Conservation (phyloP, 2,329 filamentous ascomycete species). For the Seiridium cupressi region DNA sequence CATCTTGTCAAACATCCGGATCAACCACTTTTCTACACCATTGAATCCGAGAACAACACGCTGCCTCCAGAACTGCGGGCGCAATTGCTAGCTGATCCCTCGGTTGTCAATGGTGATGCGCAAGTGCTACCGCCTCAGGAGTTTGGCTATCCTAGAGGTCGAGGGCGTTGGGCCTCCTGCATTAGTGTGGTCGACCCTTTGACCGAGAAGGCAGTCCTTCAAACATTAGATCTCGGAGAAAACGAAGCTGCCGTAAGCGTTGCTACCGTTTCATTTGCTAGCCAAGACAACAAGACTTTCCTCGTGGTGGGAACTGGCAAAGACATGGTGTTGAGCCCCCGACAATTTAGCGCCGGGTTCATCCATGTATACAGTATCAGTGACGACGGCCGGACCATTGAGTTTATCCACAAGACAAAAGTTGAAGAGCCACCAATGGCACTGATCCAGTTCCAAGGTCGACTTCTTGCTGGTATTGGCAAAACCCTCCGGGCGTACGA, state of each 20-base stretch:
- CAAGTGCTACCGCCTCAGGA: conserved; percentile 71
- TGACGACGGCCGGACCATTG: conserved; percentile 81
- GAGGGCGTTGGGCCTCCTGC: conserved; percentile 91
- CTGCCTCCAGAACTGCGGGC: conserved; percentile 75
- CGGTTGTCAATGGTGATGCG: conserved; percentile 70
- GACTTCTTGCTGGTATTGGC: conserved; percentile 81
- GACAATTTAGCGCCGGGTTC: conserved; percentile 74
- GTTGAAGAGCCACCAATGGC: conserved; percentile 86
- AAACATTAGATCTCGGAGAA: conserved; percentile 77
- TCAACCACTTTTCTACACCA: conserved; percentile 86
- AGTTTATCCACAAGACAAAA: conserved; percentile 96
- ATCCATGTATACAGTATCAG: conserved; percentile 91
- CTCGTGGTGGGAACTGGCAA: conserved; percentile 94
- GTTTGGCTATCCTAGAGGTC: conserved; percentile 84
- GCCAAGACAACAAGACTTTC: conserved; percentile 85
- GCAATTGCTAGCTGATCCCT: conserved; percentile 72
- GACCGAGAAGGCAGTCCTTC: conserved; percentile 68
- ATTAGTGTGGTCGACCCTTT: conserved; percentile 89
- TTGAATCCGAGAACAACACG: conserved; percentile 91
- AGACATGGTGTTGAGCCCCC: conserved; percentile 77
- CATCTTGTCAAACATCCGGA: conserved; percentile 86
- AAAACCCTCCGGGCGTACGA: conserved; percentile 85
- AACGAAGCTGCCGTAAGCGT: conserved; percentile 92
- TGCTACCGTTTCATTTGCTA: conserved; percentile 80
- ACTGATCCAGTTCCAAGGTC: conserved; percentile 90